These are phyloP conservation scores for Candida sp. DNA, from an alignment of 1,139 yeast species.

Conservation along the genomic window DNA sequence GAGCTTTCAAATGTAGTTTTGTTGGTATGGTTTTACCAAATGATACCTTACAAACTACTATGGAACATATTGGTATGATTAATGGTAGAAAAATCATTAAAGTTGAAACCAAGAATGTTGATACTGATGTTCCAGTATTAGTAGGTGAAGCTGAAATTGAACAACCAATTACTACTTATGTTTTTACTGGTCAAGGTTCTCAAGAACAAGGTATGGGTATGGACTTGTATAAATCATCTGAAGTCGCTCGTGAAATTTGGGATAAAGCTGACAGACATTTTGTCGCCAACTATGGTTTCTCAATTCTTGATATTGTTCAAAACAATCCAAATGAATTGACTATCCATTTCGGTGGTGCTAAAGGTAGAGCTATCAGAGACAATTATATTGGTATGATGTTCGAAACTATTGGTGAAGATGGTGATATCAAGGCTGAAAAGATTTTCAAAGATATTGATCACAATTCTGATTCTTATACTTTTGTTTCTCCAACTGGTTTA, in stretches of 20 bases:
- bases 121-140: conserved; percentile 73
- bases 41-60: conserved; percentile 80
- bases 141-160: conserved; percentile 98
- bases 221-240: conserved; percentile 91
- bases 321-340: conserved; percentile 96
- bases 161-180: conserved; percentile 95
- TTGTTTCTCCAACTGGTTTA: conserved; percentile 91
- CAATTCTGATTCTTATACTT: conserved; percentile 78
- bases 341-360: conserved; percentile 96
- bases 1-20: conserved; percentile 89
- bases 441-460: conserved; percentile 91
- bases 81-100: conserved; percentile 97
- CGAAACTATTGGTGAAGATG: conserved; percentile 87
- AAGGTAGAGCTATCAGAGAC: conserved; percentile 92
- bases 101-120: conserved; percentile 84
- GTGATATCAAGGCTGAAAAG: conserved; percentile 84
- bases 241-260: conserved; percentile 95
- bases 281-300: conserved; percentile 92
- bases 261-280: conserved; percentile 96
- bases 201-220: conserved; percentile 99
- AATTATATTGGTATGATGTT: conserved; percentile 97
- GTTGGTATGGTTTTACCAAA: conserved; percentile 98
- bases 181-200: conserved; percentile 99
- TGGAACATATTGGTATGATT: conserved; percentile 98
- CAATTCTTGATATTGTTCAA: conserved; percentile 90